Percentiles rank a stretch among this genome's conserved stretches.
Evolutionary conservation across 1,284 basidiomycete species (phyloP).

Genomic region (Lentinus polychrous): DNA sequence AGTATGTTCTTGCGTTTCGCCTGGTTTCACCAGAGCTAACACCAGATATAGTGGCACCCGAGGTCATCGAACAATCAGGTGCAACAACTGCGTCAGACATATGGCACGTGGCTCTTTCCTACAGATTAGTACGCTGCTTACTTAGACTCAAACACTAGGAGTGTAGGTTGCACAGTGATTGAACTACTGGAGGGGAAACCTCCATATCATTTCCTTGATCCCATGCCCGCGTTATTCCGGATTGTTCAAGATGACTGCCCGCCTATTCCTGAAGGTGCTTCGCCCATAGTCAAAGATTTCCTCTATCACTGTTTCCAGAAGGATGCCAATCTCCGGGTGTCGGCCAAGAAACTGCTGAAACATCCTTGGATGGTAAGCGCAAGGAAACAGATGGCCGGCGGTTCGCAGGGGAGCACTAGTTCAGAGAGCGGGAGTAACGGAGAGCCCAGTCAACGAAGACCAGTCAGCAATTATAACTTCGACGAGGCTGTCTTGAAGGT

Average conservation of each 20-base stretch:
- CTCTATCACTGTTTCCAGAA: constrained; percentile 98
- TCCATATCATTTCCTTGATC: constrained; percentile 92
- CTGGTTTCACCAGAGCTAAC: constrained; percentile 4
- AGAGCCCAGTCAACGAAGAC: constrained; percentile 40
- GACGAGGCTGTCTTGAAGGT: constrained; percentile 93
- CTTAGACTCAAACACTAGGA: constrained; percentile 39
- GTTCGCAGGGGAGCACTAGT: constrained; percentile 20
- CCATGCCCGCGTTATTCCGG: constrained; percentile 96
- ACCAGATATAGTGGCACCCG: constrained; percentile 76
- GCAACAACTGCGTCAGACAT: constrained; percentile 97
- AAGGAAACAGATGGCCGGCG: constrained; percentile 58
- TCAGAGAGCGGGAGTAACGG: constrained; percentile 29
- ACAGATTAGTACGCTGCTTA: background rate
- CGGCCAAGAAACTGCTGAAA: constrained; percentile 85
- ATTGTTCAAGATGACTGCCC: constrained; percentile 98
- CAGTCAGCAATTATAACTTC: constrained; percentile 75
- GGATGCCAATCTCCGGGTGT: constrained; percentile 89
- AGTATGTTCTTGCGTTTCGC: constrained; percentile 44
- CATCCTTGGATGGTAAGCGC: constrained; percentile 96
- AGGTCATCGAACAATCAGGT: constrained; percentile 95
- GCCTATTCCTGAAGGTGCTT: constrained; percentile 91
- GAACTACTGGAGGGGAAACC: constrained; percentile 95
- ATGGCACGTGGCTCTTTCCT: constrained; percentile 48
- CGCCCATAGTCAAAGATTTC: constrained; percentile 93
- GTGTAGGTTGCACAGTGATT: constrained; percentile 94